phyloP scores from a whole-genome alignment of 495 filamentous ascomycete genomes.

The Talaromyces thailandensis region DNA sequence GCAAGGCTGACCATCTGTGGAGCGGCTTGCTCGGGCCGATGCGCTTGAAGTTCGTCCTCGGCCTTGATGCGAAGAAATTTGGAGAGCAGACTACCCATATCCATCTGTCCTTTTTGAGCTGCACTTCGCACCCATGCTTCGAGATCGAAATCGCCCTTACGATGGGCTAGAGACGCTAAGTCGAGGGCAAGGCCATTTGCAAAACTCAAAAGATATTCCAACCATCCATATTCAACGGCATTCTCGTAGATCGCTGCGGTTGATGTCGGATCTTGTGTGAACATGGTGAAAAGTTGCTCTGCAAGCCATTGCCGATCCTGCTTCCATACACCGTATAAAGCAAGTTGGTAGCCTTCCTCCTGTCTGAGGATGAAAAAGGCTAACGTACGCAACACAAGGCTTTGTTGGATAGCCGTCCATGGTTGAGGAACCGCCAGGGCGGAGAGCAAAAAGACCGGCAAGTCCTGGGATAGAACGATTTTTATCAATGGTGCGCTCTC shows the following conservation, averaged over 20 bases:
- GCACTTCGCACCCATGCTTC: constrained; percentile 70
- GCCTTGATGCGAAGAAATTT: constrained; percentile 78
- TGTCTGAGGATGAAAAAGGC: constrained; percentile 53
- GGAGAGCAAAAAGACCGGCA: constrained; percentile 66
- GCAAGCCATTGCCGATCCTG: constrained; percentile 78
- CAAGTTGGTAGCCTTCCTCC: constrained; percentile 66
- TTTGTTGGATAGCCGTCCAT: constrained; percentile 53
- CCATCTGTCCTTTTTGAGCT: constrained; percentile 43
- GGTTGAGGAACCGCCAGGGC: constrained; percentile 61
- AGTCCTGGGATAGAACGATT: constrained; percentile 39
- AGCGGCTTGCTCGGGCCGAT: constrained; percentile 49
- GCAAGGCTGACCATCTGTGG: constrained; percentile 64
- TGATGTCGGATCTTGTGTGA: constrained; percentile 63
- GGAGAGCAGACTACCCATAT: constrained; percentile 54
- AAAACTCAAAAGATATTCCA: constrained; percentile 66
- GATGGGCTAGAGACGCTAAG: constrained; percentile 80
- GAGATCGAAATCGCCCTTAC: constrained; percentile 68
- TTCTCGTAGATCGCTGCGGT: constrained; percentile 79
- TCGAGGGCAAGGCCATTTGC: constrained; percentile 79
- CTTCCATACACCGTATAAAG: constrained; percentile 81
- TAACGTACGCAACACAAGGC: constrained; percentile 52
- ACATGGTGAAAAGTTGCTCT: constrained; percentile 66
- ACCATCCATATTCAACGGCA: constrained; percentile 67
- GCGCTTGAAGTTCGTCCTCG: constrained; percentile 64
- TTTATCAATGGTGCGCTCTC: constrained; percentile 56